Percentiles rank a stretch among this genome's conserved stretches.
Conservation (phyloP, 331 rosid species). For the Pyrus hybrid region DNA sequence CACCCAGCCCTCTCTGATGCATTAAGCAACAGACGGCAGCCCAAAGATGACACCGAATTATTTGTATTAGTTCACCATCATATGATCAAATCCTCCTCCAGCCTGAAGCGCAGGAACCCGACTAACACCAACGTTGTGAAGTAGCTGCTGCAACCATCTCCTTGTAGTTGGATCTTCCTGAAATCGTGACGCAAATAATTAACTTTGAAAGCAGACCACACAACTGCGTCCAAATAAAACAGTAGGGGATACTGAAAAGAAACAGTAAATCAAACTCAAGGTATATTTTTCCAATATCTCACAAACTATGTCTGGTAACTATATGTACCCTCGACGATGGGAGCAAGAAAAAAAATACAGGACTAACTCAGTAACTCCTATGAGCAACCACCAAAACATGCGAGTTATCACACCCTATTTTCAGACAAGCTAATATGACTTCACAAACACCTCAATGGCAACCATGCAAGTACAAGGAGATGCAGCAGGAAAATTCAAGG, state of each 20-base stretch:
- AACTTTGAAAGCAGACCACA: neutral
- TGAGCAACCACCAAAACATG: too few species aligned
- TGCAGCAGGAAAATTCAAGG: too few species aligned
- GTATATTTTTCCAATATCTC: neutral
- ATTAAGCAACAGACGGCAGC: constrained; percentile 8
- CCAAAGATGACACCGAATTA: neutral
- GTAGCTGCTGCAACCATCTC: constrained; percentile 62
- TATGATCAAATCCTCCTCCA: constrained; percentile 47
- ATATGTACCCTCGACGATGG: neutral
- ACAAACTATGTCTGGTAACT: neutral
- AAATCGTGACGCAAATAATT: neutral
- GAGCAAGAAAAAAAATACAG: too few species aligned
- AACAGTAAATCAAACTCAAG: neutral
- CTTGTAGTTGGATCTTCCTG: constrained; percentile 76
- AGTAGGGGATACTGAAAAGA: neutral
- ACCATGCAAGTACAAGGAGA: too few species aligned
- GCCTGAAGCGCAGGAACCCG: constrained; percentile 38
- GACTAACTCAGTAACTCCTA: too few species aligned
- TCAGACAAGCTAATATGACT: too few species aligned
- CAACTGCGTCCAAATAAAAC: neutral
- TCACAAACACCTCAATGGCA: too few species aligned
- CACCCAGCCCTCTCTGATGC: constrained; percentile 1
- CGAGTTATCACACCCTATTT: too few species aligned
- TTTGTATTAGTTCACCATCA: constrained; percentile 19
- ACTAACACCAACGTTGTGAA: constrained; percentile 44